These are phyloP conservation scores for Tulasnella sp. DNA, from an alignment of 768 basidiomycete genomes.

Conservation along the genomic window DNA sequence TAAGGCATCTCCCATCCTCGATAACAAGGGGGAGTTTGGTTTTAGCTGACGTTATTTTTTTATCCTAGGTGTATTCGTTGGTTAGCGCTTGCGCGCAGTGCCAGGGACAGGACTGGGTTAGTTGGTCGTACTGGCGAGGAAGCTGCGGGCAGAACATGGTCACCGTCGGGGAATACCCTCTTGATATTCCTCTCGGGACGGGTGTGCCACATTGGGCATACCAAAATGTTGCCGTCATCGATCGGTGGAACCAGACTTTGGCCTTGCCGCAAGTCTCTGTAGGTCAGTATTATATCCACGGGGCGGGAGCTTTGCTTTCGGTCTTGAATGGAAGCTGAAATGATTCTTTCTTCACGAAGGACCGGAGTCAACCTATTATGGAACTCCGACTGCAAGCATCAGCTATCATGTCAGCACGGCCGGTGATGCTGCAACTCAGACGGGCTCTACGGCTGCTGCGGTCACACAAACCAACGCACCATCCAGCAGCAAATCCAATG, in stretches of 20 bases:
- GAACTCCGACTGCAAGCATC: slow-evolving; percentile 21
- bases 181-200: slow-evolving; percentile 47
- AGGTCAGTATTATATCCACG: neutral
- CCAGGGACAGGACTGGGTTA: slow-evolving; percentile 41
- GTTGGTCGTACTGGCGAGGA: slow-evolving; percentile 37
- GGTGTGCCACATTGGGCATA: slow-evolving; percentile 63
- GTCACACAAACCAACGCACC: neutral
- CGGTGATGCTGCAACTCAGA: neutral
- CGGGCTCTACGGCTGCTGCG: neutral
- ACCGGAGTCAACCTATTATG: slow-evolving; percentile 23
- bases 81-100: slow-evolving; percentile 58
- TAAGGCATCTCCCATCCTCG: neutral
- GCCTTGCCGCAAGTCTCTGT: neutral
- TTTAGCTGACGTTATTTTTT: too few relatives aligned
- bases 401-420: neutral
- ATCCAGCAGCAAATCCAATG: neutral
- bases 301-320: neutral
- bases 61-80: slow-evolving; percentile 44
- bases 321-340: neutral
- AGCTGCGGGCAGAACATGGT: slow-evolving; percentile 24
- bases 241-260: neutral
- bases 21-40: neutral
- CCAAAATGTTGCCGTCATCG: slow-evolving; percentile 44
- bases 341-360: neutral
- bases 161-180: slow-evolving; percentile 43